phyloP scores from a whole-genome alignment of 2,329 filamentous ascomycete species.

The Fusarium agapanthi region DNA sequence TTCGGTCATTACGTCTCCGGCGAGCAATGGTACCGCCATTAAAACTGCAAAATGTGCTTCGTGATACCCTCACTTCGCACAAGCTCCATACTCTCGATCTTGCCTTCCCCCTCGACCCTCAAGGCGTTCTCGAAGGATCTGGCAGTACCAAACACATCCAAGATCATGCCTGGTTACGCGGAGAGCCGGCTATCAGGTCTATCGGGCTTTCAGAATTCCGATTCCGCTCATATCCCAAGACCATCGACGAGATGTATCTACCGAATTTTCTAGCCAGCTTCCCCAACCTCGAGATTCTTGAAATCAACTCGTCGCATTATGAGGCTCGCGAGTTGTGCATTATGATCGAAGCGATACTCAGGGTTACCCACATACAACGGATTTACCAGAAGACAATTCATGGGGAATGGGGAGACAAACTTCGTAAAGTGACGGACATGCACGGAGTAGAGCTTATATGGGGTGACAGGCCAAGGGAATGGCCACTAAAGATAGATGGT shows the following conservation, averaged over 20 bases:
- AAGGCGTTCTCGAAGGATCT: slow-evolving; percentile 37
- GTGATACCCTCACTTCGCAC: slow-evolving; percentile 37
- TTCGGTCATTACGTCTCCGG: slow-evolving; percentile 44
- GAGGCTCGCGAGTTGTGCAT: slow-evolving; percentile 42
- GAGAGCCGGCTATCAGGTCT: slow-evolving; percentile 45
- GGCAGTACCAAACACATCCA: slow-evolving; percentile 43
- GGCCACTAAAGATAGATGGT: slow-evolving; percentile 44
- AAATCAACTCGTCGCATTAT: slow-evolving; percentile 46
- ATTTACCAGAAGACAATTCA: slow-evolving; percentile 47
- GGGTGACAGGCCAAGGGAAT: slow-evolving; percentile 42
- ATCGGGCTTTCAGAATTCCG: slow-evolving; percentile 49
- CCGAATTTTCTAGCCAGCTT: slow-evolving; percentile 49
- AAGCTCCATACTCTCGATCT: slow-evolving; percentile 49
- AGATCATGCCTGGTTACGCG: slow-evolving; percentile 49
- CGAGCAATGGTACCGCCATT: slow-evolving; percentile 38
- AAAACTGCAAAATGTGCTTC: slow-evolving; percentile 38
- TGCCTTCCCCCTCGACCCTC: slow-evolving; percentile 45
- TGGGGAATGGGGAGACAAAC: slow-evolving; percentile 45
- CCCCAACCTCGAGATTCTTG: slow-evolving; percentile 49
- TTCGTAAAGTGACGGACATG: slow-evolving; percentile 35
- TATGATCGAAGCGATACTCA: slow-evolving; percentile 45
- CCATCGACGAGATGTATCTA: slow-evolving; percentile 44
- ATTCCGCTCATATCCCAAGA: slow-evolving; percentile 44
- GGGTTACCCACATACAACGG: slow-evolving; percentile 43
- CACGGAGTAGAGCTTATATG: slow-evolving; percentile 44